Evolutionary conservation across 2,329 filamentous ascomycete genomes (phyloP), one percentile per base, ranked within the genome.

Genomic region (Grosmannia huntii): DNA sequence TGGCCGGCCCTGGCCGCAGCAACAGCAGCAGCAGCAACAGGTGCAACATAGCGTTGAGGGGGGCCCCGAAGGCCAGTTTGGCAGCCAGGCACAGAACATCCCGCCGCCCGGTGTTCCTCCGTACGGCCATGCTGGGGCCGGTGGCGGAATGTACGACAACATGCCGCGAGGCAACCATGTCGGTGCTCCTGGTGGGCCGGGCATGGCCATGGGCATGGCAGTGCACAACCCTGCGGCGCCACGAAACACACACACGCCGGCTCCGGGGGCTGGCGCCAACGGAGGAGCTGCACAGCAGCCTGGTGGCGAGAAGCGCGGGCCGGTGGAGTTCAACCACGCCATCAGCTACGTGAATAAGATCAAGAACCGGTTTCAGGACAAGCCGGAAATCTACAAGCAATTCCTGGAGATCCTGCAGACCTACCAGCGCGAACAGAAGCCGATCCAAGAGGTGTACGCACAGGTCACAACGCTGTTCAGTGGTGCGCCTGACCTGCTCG

Each of bases 311-410:
- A 95, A 94, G 68, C 84, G 91, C 58, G 92, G 91, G 0, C 94
- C 94, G 1, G 94, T 99, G 21, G 94, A 99, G 68, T 99, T 99
- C 72, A 99, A 99, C 69, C 94, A 99, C 73, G 94, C 94, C 0
- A 99, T 99, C 63, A 97, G 91, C 70, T 99, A 99, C 67, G 94
- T 99, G 57, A 99, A 99, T 70, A 99, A 99, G 75, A 99, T 99
- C 67, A 99, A 99, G 90, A 99, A 97, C 69, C 92, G 94, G 51
- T 99, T 97, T 72, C 87, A 95, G 66, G 86, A 91, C 67, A 91
- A 95, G 63, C 94, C 94, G 7, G 94, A 99, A 70, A 97, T 99
- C 62, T 99, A 99, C 76, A 99, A 99, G 71, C 92, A 99, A 68
- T 99, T 99, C 68, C 80, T 99, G 33, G 94, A 99, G 70, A 99